Evolutionary conservation across 1,139 yeast genomes (phyloP), one percentile per base, ranked within the genome.

Genomic region (Suhomyces bribrorum): DNA sequence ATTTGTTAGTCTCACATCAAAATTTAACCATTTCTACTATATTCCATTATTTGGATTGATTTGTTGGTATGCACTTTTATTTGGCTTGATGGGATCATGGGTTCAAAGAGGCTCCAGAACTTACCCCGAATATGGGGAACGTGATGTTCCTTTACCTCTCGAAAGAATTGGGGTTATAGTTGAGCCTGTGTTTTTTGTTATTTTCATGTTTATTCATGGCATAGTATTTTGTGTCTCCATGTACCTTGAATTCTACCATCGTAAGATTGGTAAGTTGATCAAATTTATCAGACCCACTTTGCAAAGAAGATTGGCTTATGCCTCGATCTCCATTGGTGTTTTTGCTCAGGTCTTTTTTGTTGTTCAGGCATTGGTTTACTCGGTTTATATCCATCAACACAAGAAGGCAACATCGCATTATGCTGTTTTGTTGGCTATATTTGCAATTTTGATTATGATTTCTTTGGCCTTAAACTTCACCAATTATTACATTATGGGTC

Each of bases 401-500:
- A 36, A 43, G 22, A 45, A 55, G 34, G 48, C 52, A 15, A 48
- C 46, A 8, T 52, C 61, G 12, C 63, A 58, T 43, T 60, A 61
- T 37, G 59, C 57, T 6, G 39, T 50, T 4, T 45, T 59, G 30
- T 52, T 61, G 36, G 65, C 64, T 6, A 52, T 55, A 5, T 61
- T 61, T 46, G 65, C 60, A 3, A 50, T 60, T 15, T 51, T 60
- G 34, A 42, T 49, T 11, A 47, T 49, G 50, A 33, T 46, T 3
- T 49, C 52, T 4, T 43, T 49, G 28, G 44, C 61, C 3, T 52
- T 60, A 28, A 60, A 60, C 44, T 61, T 61, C 45, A 53, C 56
- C 40, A 60, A 61, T 42, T 61, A 61, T 42, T 61, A 59, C 45
- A 60, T 61, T 37, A 59, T 60, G 65, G 66, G 65, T 16, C 64